A percentile compares a stretch with the other conserved stretches of the same genome.
Evolutionary conservation across 768 basidiomycete genomes (phyloP).

Genomic region (Rhodosporidiobolus sp.): DNA sequence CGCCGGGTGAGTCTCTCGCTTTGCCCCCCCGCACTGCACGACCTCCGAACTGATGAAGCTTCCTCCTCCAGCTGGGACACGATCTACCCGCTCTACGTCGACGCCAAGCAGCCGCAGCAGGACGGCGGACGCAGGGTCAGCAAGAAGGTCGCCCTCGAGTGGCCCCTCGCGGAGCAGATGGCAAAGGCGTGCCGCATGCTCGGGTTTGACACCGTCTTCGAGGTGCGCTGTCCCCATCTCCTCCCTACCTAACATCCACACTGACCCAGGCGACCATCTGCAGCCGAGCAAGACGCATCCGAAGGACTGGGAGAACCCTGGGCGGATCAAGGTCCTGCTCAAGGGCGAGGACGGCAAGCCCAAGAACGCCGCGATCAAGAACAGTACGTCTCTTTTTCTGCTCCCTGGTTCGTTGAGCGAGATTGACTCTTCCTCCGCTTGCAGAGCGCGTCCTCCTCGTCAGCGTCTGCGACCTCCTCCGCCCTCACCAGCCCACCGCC

Average conservation of each 20-base stretch:
- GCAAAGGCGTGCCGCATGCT: constrained; percentile 74
- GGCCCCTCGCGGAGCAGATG: constrained; percentile 91
- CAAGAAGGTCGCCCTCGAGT: constrained; percentile 78
- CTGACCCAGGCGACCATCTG: not conserved
- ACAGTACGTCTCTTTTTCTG: constrained; percentile 46
- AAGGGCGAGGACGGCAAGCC: constrained; percentile 45
- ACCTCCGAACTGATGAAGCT: not conserved
- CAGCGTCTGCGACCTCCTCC: constrained; percentile 27
- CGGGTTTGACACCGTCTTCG: constrained; percentile 76
- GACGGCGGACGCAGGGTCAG: constrained; percentile 78
- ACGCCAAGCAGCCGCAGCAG: constrained; percentile 85
- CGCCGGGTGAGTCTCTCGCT: constrained; percentile 6
- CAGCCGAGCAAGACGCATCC: constrained; percentile 76
- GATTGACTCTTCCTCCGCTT: not conserved
- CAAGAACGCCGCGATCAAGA: constrained; percentile 48
- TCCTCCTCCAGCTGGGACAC: constrained; percentile 21
- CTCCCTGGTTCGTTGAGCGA: not conserved
- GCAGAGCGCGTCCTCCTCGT: constrained; percentile 38
- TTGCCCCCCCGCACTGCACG: not conserved
- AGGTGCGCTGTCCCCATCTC: constrained; percentile 55
- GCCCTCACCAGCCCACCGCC: constrained; percentile 25
- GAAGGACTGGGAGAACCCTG: constrained; percentile 97
- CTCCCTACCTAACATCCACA: too few species aligned
- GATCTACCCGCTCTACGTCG: constrained; percentile 92
- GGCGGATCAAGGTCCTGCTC: constrained; percentile 78